Percentiles rank a stretch among this genome's conserved stretches.
Conservation (phyloP, 1,284 basidiomycete genomes). For the Waitea zeae region DNA sequence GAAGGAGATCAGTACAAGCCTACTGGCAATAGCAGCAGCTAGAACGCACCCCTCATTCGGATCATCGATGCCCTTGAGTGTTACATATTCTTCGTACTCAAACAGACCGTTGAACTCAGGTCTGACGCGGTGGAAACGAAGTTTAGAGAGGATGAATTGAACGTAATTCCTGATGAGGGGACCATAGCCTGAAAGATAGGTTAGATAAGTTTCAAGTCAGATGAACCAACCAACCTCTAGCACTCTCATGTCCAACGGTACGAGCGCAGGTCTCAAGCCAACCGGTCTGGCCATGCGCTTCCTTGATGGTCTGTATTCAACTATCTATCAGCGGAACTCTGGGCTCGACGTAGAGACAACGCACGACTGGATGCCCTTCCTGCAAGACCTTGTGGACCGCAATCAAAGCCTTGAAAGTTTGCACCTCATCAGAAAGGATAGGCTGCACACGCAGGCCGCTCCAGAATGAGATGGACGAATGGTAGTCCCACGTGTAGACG, state of each 20-base stretch:
- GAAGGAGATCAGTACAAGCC: slow-evolving; percentile 5
- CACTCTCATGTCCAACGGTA: slow-evolving; percentile 68
- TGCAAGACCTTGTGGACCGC: slow-evolving; percentile 92
- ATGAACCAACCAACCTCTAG: slow-evolving; percentile 36
- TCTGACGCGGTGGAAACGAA: slow-evolving; percentile 84
- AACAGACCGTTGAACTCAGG: slow-evolving; percentile 94
- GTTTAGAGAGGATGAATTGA: slow-evolving; percentile 85
- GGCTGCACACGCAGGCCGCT: slow-evolving; percentile 88
- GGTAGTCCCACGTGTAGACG: slow-evolving; percentile 97
- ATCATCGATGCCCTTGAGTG: slow-evolving; percentile 90
- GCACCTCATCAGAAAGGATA: slow-evolving; percentile 86
- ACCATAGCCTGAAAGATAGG: slow-evolving; percentile 61
- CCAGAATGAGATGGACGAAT: slow-evolving; percentile 95
- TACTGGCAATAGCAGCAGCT: not conserved
- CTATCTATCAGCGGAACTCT: not conserved
- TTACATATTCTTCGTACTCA: slow-evolving; percentile 95
- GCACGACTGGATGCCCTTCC: slow-evolving; percentile 84
- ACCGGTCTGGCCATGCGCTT: slow-evolving; percentile 88
- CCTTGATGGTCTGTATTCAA: slow-evolving; percentile 65
- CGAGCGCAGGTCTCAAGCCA: slow-evolving; percentile 93
- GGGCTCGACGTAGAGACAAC: slow-evolving; percentile 13
- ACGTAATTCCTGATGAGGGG: slow-evolving; percentile 88
- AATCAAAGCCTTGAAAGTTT: slow-evolving; percentile 93
- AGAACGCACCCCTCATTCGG: slow-evolving; percentile 86
- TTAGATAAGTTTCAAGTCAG: slow-evolving; percentile 3